Base-by-base conservation (phyloP, 169 alveolate species). In the Neospora caninum region DNA sequence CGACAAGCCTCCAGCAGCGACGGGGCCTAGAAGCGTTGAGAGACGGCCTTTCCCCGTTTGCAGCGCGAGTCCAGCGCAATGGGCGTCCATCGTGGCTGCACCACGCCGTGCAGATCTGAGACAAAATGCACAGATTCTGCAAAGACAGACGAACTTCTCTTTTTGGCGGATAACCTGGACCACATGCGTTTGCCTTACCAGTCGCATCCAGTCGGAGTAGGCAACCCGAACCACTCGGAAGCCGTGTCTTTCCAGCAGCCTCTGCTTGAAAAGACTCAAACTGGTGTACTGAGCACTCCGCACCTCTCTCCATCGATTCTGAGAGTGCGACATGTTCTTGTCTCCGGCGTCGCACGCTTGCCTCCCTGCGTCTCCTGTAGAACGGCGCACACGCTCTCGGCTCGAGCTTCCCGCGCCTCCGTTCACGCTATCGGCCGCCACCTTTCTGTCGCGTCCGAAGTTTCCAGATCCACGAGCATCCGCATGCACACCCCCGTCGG, bases 231-330 rank as follows among this genome's bases (percentile, higher is more conserved):
- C 69, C 38, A 82, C 89, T 22, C 67, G 89, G 38, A 82, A 41
- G 67, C 89, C 89, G 89, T 42, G 54, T 27, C 53, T 82, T 82
- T 82, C 69, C 38, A 82, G 54, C 2, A 82, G 89, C 38, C 89
- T 41, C 89, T 82, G 69, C 67, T 82, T 82, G 7, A 82, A 42
- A 29, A 82, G 53, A 67, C 89, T 82, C 10, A 38, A 29, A 31
- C 43, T 82, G 41, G 89, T 82, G 64, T 82, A 82, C 41, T 9
- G 84, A 41, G 58, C 41, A 22, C 18, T 7, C 34, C 82, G 7
- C 34, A 69, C 7, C 18, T 18, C 88, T 38, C 88, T 80, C 34
- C 58, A 49, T 49, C 58, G 58, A 49, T 49, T 4, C 4, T 49
- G 58, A 4, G 4, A 13, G 13, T 4, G 13, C 13, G 58, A 7